Evolutionary conservation across 2,329 filamentous ascomycete species (phyloP).

Genomic region (Arthroderma uncinatum): DNA sequence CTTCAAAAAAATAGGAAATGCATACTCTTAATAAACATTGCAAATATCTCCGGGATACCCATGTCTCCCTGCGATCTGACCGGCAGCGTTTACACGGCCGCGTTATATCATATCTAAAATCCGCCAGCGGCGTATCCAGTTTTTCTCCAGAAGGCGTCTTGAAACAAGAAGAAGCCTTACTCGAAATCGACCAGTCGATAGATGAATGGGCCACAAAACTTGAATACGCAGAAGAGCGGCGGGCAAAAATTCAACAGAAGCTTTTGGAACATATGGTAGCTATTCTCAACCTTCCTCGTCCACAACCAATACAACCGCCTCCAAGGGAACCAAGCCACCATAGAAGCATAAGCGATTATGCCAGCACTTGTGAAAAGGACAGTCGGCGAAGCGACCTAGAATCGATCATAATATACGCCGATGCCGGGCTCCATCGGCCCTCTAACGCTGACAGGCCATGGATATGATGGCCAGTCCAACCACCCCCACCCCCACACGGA

Average conservation of each 20-base stretch:
- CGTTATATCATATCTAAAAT: constrained; percentile 66
- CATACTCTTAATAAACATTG: constrained; percentile 65
- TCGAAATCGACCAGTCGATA: constrained; percentile 64
- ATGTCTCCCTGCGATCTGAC: constrained; percentile 62
- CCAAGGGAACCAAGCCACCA: constrained; percentile 45
- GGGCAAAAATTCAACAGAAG: constrained; percentile 65
- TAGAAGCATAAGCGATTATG: constrained; percentile 26
- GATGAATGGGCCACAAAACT: constrained; percentile 72
- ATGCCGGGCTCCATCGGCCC: constrained; percentile 55
- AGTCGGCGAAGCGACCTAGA: constrained; percentile 40
- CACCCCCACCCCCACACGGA: not conserved
- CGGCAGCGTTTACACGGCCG: constrained; percentile 65
- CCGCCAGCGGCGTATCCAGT: constrained; percentile 55
- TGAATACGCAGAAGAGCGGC: constrained; percentile 68
- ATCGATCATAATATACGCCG: constrained; percentile 58
- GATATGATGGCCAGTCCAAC: not conserved
- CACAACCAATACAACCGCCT: constrained; percentile 27
- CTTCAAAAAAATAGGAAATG: constrained; percentile 50
- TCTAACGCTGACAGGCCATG: not conserved
- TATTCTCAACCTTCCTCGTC: constrained; percentile 44
- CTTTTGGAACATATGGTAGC: constrained; percentile 71
- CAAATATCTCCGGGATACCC: constrained; percentile 66
- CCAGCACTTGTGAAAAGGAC: not conserved
- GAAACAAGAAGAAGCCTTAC: constrained; percentile 68
- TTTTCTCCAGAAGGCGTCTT: constrained; percentile 66